Evolutionary conservation across 257 asterid genomes (phyloP).

Genomic region (Thymus quinquecostatus): DNA sequence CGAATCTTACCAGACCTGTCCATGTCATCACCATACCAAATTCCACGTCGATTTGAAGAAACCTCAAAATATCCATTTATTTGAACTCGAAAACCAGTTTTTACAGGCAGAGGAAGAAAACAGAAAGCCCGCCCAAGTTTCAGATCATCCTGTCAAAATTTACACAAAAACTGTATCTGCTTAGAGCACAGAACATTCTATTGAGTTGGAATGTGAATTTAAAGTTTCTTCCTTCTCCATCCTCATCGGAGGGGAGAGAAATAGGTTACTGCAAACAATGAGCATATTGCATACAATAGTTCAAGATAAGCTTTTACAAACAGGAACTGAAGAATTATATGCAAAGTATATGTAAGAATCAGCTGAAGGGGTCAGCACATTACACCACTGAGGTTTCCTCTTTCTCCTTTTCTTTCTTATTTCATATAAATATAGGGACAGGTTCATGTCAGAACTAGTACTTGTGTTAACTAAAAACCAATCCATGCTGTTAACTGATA

Average conservation of each 20-base stretch:
- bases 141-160: slow-evolving; percentile 59
- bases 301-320: slow-evolving; percentile 4
- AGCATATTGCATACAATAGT: slow-evolving; percentile 6
- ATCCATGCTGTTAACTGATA: too few species aligned
- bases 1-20: slow-evolving; percentile 96
- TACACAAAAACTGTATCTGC: slow-evolving; percentile 31
- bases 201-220: slow-evolving; percentile 20
- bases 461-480: too few species aligned
- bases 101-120: slow-evolving; percentile 94
- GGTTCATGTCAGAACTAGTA: too few species aligned
- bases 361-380: not conserved
- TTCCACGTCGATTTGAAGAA: slow-evolving; percentile 97
- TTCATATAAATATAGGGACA: too few species aligned
- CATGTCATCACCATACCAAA: slow-evolving; percentile 99
- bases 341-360: slow-evolving; percentile 9
- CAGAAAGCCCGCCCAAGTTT: slow-evolving; percentile 89
- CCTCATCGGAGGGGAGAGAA: slow-evolving; percentile 16
- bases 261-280: slow-evolving; percentile 21
- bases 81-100: slow-evolving; percentile 84
- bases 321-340: slow-evolving; percentile 21
- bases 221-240: slow-evolving; percentile 13
- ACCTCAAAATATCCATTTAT: slow-evolving; percentile 93
- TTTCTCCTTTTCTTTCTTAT: too few species aligned
- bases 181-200: slow-evolving; percentile 23
- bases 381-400: not conserved